phyloP scores from a whole-genome alignment of 2,329 filamentous ascomycete genomes.

The Cercospora sesami region DNA sequence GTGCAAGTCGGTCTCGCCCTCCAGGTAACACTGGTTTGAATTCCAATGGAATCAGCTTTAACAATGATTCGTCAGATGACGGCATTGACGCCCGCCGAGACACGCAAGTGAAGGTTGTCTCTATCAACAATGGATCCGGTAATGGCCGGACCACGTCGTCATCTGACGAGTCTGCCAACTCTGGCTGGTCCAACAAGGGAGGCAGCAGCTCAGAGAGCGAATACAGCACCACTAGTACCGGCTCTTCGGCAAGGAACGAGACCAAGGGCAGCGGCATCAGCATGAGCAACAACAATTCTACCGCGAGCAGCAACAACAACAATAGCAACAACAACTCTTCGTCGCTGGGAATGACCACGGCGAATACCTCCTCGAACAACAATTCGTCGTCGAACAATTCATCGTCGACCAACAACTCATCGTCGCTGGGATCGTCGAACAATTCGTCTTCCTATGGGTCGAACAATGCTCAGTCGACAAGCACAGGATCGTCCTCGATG shows the following conservation, averaged over 20 bases:
- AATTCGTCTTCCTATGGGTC: conserved; percentile 5
- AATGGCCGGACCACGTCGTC: conserved; percentile 18
- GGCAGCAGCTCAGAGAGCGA: conserved; percentile 23
- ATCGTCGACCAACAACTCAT: conserved; percentile 12
- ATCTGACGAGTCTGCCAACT: conserved; percentile 21
- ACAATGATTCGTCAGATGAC: conserved; percentile 23
- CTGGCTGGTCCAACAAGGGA: conserved; percentile 24
- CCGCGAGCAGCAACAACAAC: conserved; percentile 14
- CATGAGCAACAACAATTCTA: conserved; percentile 3
- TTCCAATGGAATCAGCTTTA: conserved; percentile 26
- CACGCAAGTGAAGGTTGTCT: conserved; percentile 22
- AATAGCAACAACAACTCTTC: background rate
- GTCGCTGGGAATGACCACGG: conserved; percentile 6
- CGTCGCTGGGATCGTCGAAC: background rate
- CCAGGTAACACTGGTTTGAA: conserved; percentile 25
- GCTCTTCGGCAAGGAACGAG: conserved; percentile 11
- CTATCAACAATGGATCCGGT: conserved; percentile 19
- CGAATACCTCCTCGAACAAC: conserved; percentile 13
- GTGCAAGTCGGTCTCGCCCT: conserved; percentile 21
- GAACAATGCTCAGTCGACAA: conserved; percentile 10
- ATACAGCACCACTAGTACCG: conserved; percentile 21
- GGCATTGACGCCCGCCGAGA: conserved; percentile 18
- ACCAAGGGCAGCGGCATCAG: conserved; percentile 8
- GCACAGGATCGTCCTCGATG: conserved; percentile 1
- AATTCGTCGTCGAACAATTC: conserved; percentile 16